Conservation (phyloP, 108 stramenopile genomes). For the Fragilariopsis cylindrus region DNA sequence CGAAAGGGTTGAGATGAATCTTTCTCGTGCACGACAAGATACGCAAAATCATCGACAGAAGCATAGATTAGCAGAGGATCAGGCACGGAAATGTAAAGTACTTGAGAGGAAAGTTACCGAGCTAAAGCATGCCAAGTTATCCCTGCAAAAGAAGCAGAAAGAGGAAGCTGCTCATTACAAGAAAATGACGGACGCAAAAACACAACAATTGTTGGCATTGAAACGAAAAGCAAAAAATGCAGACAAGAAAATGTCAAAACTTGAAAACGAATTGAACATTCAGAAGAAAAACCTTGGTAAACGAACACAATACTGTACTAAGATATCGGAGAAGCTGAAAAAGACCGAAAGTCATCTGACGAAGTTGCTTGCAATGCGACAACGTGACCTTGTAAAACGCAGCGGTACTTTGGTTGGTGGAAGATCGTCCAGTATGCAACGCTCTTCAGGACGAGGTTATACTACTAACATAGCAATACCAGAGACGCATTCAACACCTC, state of each 20-base stretch:
- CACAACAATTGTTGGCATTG: conserved; percentile 70
- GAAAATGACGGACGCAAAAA: conserved; percentile 72
- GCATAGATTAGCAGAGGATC: conserved; percentile 72
- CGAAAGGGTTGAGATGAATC: conserved; percentile 67
- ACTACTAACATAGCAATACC: background rate
- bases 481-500: background rate
- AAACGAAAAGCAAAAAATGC: conserved; percentile 66
- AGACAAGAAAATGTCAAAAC: conserved; percentile 61
- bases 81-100: conserved; percentile 66
- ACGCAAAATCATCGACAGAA: conserved; percentile 74
- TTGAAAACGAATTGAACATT: conserved; percentile 69
- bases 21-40: conserved; percentile 67
- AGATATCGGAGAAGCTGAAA: conserved; percentile 77
- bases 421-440: conserved; percentile 17
- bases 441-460: background rate
- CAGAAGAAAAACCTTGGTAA: conserved; percentile 71
- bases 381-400: conserved; percentile 39
- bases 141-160: conserved; percentile 76
- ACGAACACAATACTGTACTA: conserved; percentile 57
- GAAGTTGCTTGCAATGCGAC: conserved; percentile 69
- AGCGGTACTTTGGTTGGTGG: background rate
- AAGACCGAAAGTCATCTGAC: conserved; percentile 80
- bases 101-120: conserved; percentile 78
- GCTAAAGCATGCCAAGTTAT: conserved; percentile 69
- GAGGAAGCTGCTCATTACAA: conserved; percentile 64